Base-by-base conservation (phyloP, 257 asterid genomes). In the Handroanthus guayacan region DNA sequence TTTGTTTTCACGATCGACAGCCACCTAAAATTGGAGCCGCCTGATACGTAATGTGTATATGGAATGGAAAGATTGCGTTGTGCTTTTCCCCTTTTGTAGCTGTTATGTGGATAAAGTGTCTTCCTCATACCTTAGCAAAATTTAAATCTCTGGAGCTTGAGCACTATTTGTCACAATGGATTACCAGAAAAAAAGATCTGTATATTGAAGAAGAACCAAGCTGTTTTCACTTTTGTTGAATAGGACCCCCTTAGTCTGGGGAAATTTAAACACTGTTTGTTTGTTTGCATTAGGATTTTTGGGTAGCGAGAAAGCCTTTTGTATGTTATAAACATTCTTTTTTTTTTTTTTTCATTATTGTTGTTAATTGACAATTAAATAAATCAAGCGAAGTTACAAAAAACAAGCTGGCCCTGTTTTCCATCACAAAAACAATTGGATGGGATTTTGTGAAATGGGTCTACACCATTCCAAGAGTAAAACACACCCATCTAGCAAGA, bases 21-120 rank as follows among this genome's bases (percentile, higher is more conserved):
- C 91, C 91, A 78, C 89, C 91, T 14, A 87, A 85, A 76, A 75
- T 82, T 7, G 91, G 91, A 83, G 77, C 73, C 7, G 51, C 64
- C 14, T 84, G 83, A 86, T 66, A 56, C 63, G 38, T 67, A 54
- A 73, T 72, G 72, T 66, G 66, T 74, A 77, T 77, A 6, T 67
- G 69, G 78, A 64, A 72, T 37, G 77, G 31, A 37, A 54, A 75
- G 71, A 36, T 52, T 39, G 36, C 63, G 45, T 47, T 61, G 38
- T 66, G 65, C 72, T 68, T 68, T 62, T 63, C 44, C 65, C 41
- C 47, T 58, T 67, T 65, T 48, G 72, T 73, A 71, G 51, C 63
- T 50, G 47, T 75, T 62, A 38, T 6, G 38, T 57, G 57, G 18
- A 65, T 67, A 75, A 69, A 72, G 75, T 74, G n/a, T 69, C 57